phyloP scores from a whole-genome alignment of 108 stramenopile species.

The Nannochloropsis granulata region DNA sequence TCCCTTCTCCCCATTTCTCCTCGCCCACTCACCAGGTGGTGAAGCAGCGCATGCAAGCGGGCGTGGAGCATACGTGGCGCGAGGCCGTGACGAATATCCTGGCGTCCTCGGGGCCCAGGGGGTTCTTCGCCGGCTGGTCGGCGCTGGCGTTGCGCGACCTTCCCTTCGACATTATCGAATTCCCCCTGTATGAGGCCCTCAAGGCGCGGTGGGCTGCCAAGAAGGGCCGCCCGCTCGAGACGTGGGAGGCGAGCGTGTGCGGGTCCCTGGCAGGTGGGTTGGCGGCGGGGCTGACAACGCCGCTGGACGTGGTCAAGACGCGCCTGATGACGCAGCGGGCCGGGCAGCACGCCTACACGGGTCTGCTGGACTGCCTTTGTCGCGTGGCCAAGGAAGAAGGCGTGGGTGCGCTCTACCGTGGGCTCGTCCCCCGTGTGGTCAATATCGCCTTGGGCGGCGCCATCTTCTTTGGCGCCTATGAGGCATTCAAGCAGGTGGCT shows the following conservation, averaged over 20 bases:
- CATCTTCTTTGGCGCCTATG: conserved; percentile 96
- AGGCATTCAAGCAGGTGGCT: conserved; percentile 17
- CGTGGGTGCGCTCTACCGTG: conserved; percentile 49
- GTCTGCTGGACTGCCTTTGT: conserved; percentile 20
- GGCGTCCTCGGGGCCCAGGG: conserved; percentile 23
- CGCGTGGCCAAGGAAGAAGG: conserved; percentile 36
- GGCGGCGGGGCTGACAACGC: conserved; percentile 47
- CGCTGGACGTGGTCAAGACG: conserved; percentile 50
- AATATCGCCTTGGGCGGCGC: conserved; percentile 97
- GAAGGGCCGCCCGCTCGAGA: conserved; percentile 27
- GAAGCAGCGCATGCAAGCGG: conserved; percentile 85
- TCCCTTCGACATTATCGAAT: conserved; percentile 50
- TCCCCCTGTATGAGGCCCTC: conserved; percentile 45
- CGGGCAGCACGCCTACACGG: conserved; percentile 23
- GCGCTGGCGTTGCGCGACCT: conserved; percentile 46
- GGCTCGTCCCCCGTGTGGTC: conserved; percentile 81
- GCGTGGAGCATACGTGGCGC: conserved; percentile 9
- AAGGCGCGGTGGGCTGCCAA: conserved; percentile 32
- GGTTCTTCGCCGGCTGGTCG: conserved; percentile 43
- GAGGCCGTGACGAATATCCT: conserved; percentile 30
- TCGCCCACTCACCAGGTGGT: conserved; percentile 60
- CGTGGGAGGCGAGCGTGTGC: conserved; percentile 44
- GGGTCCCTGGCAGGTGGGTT: conserved; percentile 42
- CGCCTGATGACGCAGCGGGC: conserved; percentile 38
- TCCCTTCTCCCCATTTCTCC: no score